Evolutionary conservation across 495 filamentous ascomycete genomes (phyloP), one percentile per base, ranked within the genome.

Genomic region (Lasiosphaeria hispida): DNA sequence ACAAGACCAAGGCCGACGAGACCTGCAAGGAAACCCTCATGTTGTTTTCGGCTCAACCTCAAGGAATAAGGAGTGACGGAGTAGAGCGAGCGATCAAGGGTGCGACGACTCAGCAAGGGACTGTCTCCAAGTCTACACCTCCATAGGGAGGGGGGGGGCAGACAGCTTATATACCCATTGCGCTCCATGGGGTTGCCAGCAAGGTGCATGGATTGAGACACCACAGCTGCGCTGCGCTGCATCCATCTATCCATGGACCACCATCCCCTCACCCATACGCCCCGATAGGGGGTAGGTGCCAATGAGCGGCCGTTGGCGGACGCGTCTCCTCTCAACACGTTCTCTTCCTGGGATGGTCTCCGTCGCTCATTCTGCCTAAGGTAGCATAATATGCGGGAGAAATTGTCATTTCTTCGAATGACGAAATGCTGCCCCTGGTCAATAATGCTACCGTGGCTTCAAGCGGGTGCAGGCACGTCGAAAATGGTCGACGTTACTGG

Each of bases 21-120:
- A 58, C 15, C 48, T 52, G 56, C 10, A 44, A 10, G 9, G 56
- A 45, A 37, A 58, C n/a, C 39, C 35, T 52, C 56, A 58, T 58
- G n/a, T 11, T 38, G 43, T 18, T 39, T 37, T 4, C 4, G 13
- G 14, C 13, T 11, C 14, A 13, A 34, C 13, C 23, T 41, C 14
- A 15, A 15, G 39, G 4, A 41, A 11, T 7, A 11, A 13, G 39
- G 38, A 30, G 40, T 11, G 14, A 42, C 39, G 15, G 14, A 35
- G 15, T n/a, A 35, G 30, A 43, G 19, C 13, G 51, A 8, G 3
- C 17, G n/a, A 43, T 36, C 17, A 11, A 13, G 13, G 18, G 13
- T 11, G 33, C 3, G 15, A n/a, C 7, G 13, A 4, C 11, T 10
- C 17, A 35, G 19, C n/a, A 47, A 10, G 43, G 13, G 17, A 19